These are phyloP conservation scores for Arbutus unedo DNA, from an alignment of 148 eudicot species.

Conservation along the genomic window DNA sequence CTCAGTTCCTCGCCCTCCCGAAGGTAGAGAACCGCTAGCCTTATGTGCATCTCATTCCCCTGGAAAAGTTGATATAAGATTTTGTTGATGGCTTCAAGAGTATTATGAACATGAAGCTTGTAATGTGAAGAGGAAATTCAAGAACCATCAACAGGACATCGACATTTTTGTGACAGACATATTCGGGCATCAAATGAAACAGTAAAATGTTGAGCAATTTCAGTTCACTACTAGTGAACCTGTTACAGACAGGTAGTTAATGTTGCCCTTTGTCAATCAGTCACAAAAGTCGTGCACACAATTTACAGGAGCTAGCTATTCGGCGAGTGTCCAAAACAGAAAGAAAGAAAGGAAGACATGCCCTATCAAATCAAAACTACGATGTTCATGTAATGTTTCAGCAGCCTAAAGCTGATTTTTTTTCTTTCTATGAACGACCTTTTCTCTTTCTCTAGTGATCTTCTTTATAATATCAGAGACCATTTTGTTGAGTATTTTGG, in stretches of 20 bases:
- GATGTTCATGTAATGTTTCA: neutral
- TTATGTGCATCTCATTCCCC: constrained; percentile 61
- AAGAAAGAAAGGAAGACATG: no score
- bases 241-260: no score
- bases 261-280: no score
- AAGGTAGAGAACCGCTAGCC: constrained; percentile 49
- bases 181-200: neutral
- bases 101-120: neutral
- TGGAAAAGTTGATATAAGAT: constrained; percentile 10
- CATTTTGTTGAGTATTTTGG: neutral
- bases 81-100: neutral
- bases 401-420: neutral
- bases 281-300: no score
- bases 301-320: neutral
- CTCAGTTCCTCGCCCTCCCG: constrained; percentile 48
- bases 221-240: no score
- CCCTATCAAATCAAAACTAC: neutral
- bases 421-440: no score
- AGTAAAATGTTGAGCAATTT: no score
- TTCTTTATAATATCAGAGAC: no score
- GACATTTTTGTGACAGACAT: neutral
- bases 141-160: neutral
- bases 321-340: neutral
- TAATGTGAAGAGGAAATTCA: neutral
- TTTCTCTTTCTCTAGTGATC: neutral